These are phyloP conservation scores for Fusarium sambucinum DNA, from an alignment of 2,329 filamentous ascomycete species.

Conservation along the genomic window DNA sequence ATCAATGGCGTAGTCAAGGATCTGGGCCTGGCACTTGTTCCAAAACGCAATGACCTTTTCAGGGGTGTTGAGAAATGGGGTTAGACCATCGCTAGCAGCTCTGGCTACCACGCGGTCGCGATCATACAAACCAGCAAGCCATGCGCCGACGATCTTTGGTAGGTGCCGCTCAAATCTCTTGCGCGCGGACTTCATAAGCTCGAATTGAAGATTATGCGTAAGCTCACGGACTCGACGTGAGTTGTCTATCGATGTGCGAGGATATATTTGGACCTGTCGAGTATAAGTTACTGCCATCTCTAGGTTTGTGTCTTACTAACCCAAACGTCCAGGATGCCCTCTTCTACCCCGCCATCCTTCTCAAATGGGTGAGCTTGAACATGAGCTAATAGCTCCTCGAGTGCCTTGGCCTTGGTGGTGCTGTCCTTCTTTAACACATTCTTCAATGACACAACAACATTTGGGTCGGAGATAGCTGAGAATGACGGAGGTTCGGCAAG, in stretches of 20 bases:
- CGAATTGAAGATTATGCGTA: slow-evolving; percentile 78
- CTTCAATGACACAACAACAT: slow-evolving; percentile 90
- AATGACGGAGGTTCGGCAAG: slow-evolving; percentile 88
- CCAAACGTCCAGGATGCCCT: slow-evolving; percentile 89
- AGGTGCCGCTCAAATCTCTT: slow-evolving; percentile 88
- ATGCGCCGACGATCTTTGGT: slow-evolving; percentile 83
- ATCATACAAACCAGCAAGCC: slow-evolving; percentile 91
- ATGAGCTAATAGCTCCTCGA: slow-evolving; percentile 83
- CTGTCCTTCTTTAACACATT: slow-evolving; percentile 93
- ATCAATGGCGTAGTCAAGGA: slow-evolving; percentile 84
- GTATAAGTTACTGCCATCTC: slow-evolving; percentile 12
- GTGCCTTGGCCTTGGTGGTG: slow-evolving; percentile 88
- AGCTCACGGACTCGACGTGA: slow-evolving; percentile 88
- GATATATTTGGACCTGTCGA: slow-evolving; percentile 82
- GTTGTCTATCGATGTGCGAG: slow-evolving; percentile 90
- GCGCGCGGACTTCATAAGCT: slow-evolving; percentile 71
- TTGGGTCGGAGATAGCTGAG: slow-evolving; percentile 79
- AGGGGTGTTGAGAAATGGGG: slow-evolving; percentile 79
- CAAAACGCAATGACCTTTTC: slow-evolving; percentile 84
- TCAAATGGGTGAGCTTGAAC: slow-evolving; percentile 67
- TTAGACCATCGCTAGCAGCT: slow-evolving; percentile 81
- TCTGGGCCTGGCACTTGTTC: slow-evolving; percentile 82
- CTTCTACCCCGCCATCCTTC: slow-evolving; percentile 75
- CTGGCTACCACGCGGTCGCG: slow-evolving; percentile 81
- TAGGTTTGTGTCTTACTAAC: slow-evolving; percentile 57